Conservation (phyloP, 805 yeast species). For the Saccharomyces kudriavzevii region DNA sequence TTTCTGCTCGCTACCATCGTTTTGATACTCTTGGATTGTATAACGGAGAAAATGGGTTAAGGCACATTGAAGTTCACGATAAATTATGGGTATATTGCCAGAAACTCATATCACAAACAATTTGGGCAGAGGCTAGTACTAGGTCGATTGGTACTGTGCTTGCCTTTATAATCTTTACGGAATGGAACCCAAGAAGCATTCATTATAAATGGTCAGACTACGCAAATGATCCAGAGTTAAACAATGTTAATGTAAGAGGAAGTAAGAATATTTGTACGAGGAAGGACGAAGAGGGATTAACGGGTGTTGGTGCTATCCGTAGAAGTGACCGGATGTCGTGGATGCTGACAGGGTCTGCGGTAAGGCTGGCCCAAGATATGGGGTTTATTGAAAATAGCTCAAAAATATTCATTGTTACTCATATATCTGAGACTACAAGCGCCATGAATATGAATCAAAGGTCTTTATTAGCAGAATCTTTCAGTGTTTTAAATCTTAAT, state of each 20-base stretch:
- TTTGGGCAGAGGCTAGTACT: constrained; percentile 90
- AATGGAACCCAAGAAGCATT: constrained; percentile 93
- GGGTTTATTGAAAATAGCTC: constrained; percentile 69
- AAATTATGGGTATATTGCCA: constrained; percentile 81
- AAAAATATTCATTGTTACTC: constrained; percentile 73
- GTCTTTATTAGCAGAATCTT: constrained; percentile 66
- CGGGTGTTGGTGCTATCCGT: constrained; percentile 79
- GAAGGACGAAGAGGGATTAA: constrained; percentile 42
- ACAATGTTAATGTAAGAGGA: constrained; percentile 12
- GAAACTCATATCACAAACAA: constrained; percentile 69
- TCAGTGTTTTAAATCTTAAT: constrained; percentile 52
- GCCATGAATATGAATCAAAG: constrained; percentile 75
- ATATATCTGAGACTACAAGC: constrained; percentile 71
- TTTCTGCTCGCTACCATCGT: constrained; percentile 69
- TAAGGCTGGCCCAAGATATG: constrained; percentile 79
- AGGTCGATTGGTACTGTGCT: constrained; percentile 79
- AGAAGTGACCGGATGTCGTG: constrained; percentile 86
- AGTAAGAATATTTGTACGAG: constrained; percentile 9
- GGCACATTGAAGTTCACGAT: constrained; percentile 61
- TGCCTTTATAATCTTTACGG: constrained; percentile 78
- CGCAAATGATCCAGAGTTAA: constrained; percentile 49
- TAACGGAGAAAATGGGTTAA: constrained; percentile 29
- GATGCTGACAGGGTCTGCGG: constrained; percentile 86
- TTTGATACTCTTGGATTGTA: constrained; percentile 35
- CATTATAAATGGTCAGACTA: constrained; percentile 84